phyloP scores from a whole-genome alignment of 805 yeast species.

The Wickerhamiella shivajii region DNA sequence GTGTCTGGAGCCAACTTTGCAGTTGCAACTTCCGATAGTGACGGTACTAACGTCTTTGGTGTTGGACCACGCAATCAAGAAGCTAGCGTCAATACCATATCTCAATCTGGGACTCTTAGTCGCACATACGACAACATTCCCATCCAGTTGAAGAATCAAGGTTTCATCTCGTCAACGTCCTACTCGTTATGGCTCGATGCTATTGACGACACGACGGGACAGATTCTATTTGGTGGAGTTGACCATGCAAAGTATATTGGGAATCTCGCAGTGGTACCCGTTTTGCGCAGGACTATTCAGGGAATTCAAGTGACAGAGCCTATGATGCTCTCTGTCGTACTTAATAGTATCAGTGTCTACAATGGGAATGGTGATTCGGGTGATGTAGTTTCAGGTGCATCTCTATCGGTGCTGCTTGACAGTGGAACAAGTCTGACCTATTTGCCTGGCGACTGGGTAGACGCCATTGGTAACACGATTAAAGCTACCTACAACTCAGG shows the following conservation, averaged over 20 bases:
- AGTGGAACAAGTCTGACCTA: conserved; percentile 15
- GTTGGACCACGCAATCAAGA: conserved; percentile 26
- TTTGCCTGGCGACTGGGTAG: conserved; percentile 14
- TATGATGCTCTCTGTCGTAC: not conserved
- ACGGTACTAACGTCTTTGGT: conserved; percentile 40
- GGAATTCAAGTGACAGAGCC: conserved; percentile 4
- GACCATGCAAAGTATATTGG: conserved; percentile 49
- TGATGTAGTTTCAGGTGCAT: not conserved
- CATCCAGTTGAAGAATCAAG: conserved; percentile 24
- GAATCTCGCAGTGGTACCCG: conserved; percentile 22
- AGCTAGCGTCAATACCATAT: conserved; percentile 8
- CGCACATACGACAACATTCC: conserved; percentile 23
- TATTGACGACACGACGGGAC: conserved; percentile 16
- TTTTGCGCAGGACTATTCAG: too few relatives aligned
- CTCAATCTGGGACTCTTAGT: not conserved
- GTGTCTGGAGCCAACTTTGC: conserved; percentile 51
- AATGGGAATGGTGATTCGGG: conserved; percentile 1
- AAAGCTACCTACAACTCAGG: conserved; percentile 26
- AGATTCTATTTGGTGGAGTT: conserved; percentile 51
- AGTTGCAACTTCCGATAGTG: conserved; percentile 49
- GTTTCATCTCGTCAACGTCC: conserved; percentile 28
- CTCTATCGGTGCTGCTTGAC: conserved; percentile 13
- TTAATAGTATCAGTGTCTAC: conserved; percentile 2
- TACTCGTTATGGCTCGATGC: conserved; percentile 34
- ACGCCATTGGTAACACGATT: conserved; percentile 19